Evolutionary conservation across 331 rosid genomes (phyloP).

Genomic region (Malus hybrid): DNA sequence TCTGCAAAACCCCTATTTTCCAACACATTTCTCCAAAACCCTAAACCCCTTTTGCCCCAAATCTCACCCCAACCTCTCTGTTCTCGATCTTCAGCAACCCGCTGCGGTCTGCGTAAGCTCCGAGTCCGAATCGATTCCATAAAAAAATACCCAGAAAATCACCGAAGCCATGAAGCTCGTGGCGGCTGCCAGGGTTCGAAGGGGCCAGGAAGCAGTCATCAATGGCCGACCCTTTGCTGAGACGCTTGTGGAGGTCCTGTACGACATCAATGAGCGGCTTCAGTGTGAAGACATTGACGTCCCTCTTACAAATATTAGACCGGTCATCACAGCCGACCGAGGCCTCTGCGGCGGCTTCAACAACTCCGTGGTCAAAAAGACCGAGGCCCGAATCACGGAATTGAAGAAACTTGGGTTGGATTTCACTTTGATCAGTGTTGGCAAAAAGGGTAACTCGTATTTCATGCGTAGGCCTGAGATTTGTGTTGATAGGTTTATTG

Average conservation of each 20-base stretch:
- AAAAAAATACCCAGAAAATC: constrained; percentile 27
- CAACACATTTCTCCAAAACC: constrained; percentile 11
- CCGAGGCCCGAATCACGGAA: constrained; percentile 40
- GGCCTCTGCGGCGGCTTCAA: constrained; percentile 39
- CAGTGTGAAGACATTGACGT: constrained; percentile 20
- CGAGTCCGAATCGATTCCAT: constrained; percentile 33
- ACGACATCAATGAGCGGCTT: constrained; percentile 23
- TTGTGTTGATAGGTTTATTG: constrained; percentile 19
- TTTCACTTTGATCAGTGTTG: constrained; percentile 54
- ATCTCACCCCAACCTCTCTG: not conserved
- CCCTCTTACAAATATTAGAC: constrained; percentile 15
- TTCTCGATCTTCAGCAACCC: constrained; percentile 20
- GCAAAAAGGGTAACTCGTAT: constrained; percentile 43
- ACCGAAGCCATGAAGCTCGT: constrained; percentile 42
- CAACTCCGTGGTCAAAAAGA: constrained; percentile 26
- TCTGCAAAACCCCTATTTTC: constrained; percentile 23
- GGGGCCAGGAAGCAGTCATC: constrained; percentile 41
- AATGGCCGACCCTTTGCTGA: constrained; percentile 35
- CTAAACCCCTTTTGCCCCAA: constrained; percentile 5
- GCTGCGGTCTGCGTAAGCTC: constrained; percentile 43
- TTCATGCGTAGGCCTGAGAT: constrained; percentile 18
- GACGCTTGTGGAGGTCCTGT: constrained; percentile 28
- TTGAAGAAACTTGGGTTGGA: constrained; percentile 39
- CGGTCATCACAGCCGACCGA: constrained; percentile 24
- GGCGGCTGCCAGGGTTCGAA: constrained; percentile 32